Base-by-base conservation (phyloP, 441 rosid species). In the Raphanus hybrid region DNA sequence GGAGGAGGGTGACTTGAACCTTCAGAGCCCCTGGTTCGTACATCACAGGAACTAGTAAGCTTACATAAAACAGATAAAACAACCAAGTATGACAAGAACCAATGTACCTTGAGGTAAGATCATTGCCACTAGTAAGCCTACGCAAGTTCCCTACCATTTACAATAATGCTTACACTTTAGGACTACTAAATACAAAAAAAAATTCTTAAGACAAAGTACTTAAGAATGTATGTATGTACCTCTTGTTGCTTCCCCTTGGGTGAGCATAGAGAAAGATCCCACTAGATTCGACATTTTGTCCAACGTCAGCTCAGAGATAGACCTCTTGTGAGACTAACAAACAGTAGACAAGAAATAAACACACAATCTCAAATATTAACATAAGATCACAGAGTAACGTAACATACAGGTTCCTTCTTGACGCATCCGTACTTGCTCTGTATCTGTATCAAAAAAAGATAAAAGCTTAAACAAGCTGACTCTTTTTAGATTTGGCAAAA, bases 361-460 rank as follows among this genome's bases (percentile, higher is more conserved):
- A 14, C 35, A 66, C 61, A 71, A 66, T 67, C 66, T 71, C n/a
- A 50, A 73, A 75, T 20, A 1, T n/a, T 35, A 18, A 2, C 41
- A 20, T 43, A 57, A 74, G n/a, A 58, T 74, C 39, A 64, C 16
- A 37, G 35, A 63, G 65, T 76, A 29, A 69, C 26, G 26, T 23
- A 23, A 75, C 92, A 39, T 85, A 96, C 99, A 78, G 82, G 34
- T 79, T 85, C 96, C 76, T 86, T 93, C 78, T 80, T 89, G 75
- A 78, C 54, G 73, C 86, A 85, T 14, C 98, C 99, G 45, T 90
- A 93, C 82, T 96, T 96, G 87, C 87, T 89, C 61, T 91, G 99
- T 82, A 93, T 82, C 99, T 95, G 95, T 65, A 64, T 20, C 66
- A 81, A 52, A 67, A 81, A 52, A 67, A 65, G 8, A 60, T 60